A percentile compares a stretch with the other conserved stretches of the same genome.
phyloP scores from a whole-genome alignment of 495 filamentous ascomycete species.

The Neurospora tetrasperma region DNA sequence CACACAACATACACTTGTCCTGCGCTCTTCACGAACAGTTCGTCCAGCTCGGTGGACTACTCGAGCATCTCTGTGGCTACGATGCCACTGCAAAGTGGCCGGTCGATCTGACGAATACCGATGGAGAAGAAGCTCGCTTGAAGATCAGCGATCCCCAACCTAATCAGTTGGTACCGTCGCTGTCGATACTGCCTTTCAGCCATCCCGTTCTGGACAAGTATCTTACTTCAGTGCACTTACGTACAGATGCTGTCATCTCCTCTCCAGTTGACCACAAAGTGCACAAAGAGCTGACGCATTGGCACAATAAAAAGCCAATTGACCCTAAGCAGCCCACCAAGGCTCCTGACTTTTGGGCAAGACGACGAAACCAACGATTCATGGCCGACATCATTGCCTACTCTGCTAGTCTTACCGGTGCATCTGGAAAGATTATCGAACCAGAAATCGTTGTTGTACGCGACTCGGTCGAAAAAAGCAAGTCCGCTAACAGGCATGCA shows the following conservation, averaged over 20 bases:
- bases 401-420: conserved; percentile 59
- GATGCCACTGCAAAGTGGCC: conserved; percentile 5
- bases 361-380: conserved; percentile 39
- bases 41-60: conserved; percentile 1
- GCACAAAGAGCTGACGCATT: conserved; percentile 52
- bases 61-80: conserved; percentile 21
- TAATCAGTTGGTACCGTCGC: background rate
- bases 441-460: conserved; percentile 48
- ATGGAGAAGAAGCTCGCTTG: conserved; percentile 3
- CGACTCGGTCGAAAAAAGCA: too few species aligned
- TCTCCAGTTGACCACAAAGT: conserved; percentile 17
- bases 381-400: conserved; percentile 57
- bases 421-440: conserved; percentile 50
- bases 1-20: conserved; percentile 9
- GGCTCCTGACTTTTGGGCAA: conserved; percentile 14
- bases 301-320: conserved; percentile 50
- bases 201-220: conserved; percentile 50
- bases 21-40: conserved; percentile 6
- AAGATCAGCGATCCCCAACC: background rate
- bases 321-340: conserved; percentile 27
- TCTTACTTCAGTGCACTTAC: conserved; percentile 42
- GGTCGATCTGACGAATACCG: background rate
- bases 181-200: conserved; percentile 48
- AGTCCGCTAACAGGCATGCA: conserved; percentile 11
- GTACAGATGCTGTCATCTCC: conserved; percentile 18